Evolutionary conservation across 495 filamentous ascomycete species (phyloP).

Genomic region (Trichoderma virens): DNA sequence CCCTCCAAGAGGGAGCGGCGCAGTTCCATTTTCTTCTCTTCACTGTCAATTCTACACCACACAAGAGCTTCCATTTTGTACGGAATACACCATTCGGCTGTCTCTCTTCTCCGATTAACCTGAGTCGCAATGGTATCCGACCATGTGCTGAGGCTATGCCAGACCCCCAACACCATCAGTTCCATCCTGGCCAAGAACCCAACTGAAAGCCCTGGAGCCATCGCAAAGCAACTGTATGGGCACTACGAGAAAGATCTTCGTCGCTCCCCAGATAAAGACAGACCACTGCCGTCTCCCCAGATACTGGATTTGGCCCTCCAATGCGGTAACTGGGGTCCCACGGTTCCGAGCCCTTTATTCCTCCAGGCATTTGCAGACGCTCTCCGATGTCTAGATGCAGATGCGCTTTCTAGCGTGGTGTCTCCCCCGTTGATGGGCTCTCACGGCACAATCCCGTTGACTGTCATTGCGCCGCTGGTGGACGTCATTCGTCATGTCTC

Average conservation of each 20-base stretch:
- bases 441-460: slow-evolving; percentile 57
- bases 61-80: too few relatives aligned
- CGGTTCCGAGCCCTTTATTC: slow-evolving; percentile 59
- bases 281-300: slow-evolving; percentile 19
- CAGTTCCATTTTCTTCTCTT: too few relatives aligned
- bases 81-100: too few relatives aligned
- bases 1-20: too few relatives aligned
- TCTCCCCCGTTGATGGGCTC: slow-evolving; percentile 66
- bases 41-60: too few relatives aligned
- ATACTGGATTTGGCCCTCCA: slow-evolving; percentile 36
- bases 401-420: slow-evolving; percentile 49
- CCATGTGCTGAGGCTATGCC: slow-evolving; percentile 35
- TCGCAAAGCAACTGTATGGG: slow-evolving; percentile 49
- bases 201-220: slow-evolving; percentile 39
- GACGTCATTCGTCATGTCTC: slow-evolving; percentile 68
- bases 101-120: not conserved
- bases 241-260: slow-evolving; percentile 17
- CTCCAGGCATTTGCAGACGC: slow-evolving; percentile 32
- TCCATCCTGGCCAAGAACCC: slow-evolving; percentile 49
- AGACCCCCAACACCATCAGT: slow-evolving; percentile 43
- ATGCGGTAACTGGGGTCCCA: slow-evolving; percentile 52
- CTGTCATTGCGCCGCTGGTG: slow-evolving; percentile 54
- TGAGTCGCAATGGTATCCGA: slow-evolving; percentile 11
- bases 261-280: slow-evolving; percentile 13
- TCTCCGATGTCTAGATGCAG: slow-evolving; percentile 37